phyloP scores from a whole-genome alignment of 371 early-diverging fungal genomes.

The Mortierella sp. region DNA sequence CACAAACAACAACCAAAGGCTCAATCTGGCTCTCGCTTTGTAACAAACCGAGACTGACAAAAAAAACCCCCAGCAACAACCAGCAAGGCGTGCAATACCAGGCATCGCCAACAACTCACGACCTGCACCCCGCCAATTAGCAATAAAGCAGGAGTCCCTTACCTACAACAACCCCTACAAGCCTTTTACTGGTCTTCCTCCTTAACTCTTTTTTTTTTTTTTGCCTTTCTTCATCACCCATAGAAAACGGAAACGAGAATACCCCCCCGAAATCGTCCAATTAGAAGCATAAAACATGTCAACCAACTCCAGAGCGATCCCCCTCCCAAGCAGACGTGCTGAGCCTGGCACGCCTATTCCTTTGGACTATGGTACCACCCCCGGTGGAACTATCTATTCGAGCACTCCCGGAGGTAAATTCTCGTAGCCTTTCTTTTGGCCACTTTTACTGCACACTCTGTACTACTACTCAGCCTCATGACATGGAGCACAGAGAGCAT shows the following conservation, averaged over 20 bases:
- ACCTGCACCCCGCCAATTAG: not conserved
- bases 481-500: not conserved
- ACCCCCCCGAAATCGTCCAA: conserved; percentile 40
- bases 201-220: too few relatives aligned
- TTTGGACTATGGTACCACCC: conserved; percentile 70
- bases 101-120: not conserved
- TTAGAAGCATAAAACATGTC: conserved; percentile 56
- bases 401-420: conserved; percentile 72
- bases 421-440: not conserved
- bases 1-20: not conserved
- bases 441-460: not conserved
- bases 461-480: not conserved
- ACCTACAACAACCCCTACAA: not conserved
- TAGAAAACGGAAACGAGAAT: conserved; percentile 56
- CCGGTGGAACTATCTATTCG: conserved; percentile 71
- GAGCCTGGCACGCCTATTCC: conserved; percentile 66
- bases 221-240: not conserved
- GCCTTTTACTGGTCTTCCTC: not conserved
- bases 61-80: not conserved
- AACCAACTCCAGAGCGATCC: conserved; percentile 62
- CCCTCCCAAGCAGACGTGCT: conserved; percentile 67
- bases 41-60: not conserved
- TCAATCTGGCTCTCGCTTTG: not conserved
- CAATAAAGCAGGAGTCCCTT: not conserved
- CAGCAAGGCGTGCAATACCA: not conserved